A percentile compares a stretch with the other conserved stretches of the same genome.
phyloP scores from a whole-genome alignment of 1,139 yeast species.

The Pneumocystis sp. region DNA sequence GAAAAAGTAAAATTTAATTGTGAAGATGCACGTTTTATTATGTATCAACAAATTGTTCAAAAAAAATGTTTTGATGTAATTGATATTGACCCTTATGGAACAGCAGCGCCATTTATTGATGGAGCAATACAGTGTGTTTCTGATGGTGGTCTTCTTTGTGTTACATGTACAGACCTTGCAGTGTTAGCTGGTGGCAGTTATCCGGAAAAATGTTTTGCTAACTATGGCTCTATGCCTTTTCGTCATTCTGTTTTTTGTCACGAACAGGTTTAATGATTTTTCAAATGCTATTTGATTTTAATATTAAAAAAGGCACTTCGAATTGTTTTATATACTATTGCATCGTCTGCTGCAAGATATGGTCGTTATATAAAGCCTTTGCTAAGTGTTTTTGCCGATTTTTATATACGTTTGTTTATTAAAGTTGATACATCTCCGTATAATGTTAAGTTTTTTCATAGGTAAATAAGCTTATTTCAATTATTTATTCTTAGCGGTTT shows the following conservation, averaged over 20 bases:
- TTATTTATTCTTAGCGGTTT: not conserved
- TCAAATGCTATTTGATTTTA: not conserved
- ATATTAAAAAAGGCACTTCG: conserved; percentile 41
- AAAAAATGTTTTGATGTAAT: conserved; percentile 52
- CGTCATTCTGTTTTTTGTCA: conserved; percentile 66
- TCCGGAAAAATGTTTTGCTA: conserved; percentile 90
- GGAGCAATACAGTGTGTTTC: conserved; percentile 68
- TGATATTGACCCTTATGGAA: conserved; percentile 94
- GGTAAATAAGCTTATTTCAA: conserved; percentile 3
- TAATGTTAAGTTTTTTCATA: conserved; percentile 52
- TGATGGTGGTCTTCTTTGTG: conserved; percentile 70
- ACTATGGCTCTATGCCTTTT: conserved; percentile 83
- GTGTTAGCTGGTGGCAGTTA: conserved; percentile 91
- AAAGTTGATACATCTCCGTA: conserved; percentile 63
- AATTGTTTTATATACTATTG: conserved; percentile 60
- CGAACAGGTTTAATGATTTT: conserved; percentile 36
- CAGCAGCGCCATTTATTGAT: conserved; percentile 89
- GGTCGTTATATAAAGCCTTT: conserved; percentile 78
- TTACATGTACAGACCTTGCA: conserved; percentile 92
- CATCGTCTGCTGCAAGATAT: conserved; percentile 76
- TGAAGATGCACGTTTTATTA: conserved; percentile 78
- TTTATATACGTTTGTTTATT: conserved; percentile 74
- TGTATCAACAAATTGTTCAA: conserved; percentile 40
- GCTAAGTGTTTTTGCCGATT: conserved; percentile 72
- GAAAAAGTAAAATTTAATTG: conserved; percentile 46